Conservation (phyloP, 495 filamentous ascomycete species). For the Aspergillus haitiensis region DNA sequence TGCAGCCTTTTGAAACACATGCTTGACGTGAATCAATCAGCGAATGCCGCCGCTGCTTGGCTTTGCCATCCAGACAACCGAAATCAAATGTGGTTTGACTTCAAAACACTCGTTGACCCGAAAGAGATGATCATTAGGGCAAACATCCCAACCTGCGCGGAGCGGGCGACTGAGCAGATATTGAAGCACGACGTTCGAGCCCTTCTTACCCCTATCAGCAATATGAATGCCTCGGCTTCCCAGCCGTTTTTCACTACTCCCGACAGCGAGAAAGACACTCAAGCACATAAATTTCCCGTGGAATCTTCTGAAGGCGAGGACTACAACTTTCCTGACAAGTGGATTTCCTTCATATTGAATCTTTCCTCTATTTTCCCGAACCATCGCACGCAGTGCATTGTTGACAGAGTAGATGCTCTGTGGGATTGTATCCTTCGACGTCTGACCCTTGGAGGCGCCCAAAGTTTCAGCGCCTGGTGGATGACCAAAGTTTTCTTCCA, state of each 20-base stretch:
- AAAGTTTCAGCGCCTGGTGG: conserved; percentile 95
- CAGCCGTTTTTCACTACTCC: conserved; percentile 44
- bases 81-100: conserved; percentile 89
- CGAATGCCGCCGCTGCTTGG: conserved; percentile 55
- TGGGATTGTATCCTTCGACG: conserved; percentile 50
- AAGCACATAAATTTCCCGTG: conserved; percentile 38
- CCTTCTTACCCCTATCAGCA: conserved; percentile 55
- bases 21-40: conserved; percentile 86
- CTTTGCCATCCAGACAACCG: conserved; percentile 50
- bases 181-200: conserved; percentile 72
- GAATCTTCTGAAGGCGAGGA: conserved; percentile 41
- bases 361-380: conserved; percentile 75
- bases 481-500: conserved; percentile 97
- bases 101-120: conserved; percentile 76
- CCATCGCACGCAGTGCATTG: conserved; percentile 57
- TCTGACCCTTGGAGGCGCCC: conserved; percentile 72
- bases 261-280: conserved; percentile 41
- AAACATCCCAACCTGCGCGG: conserved; percentile 44
- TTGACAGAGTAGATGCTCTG: conserved; percentile 45
- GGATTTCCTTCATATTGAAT: conserved; percentile 76
- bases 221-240: conserved; percentile 31
- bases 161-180: conserved; percentile 58
- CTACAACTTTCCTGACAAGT: conserved; percentile 76
- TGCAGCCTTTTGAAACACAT: conserved; percentile 79
- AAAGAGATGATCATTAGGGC: conserved; percentile 48